These are phyloP conservation scores for Taphrina sp. DNA, from an alignment of 1,139 yeast species.

Conservation along the genomic window DNA sequence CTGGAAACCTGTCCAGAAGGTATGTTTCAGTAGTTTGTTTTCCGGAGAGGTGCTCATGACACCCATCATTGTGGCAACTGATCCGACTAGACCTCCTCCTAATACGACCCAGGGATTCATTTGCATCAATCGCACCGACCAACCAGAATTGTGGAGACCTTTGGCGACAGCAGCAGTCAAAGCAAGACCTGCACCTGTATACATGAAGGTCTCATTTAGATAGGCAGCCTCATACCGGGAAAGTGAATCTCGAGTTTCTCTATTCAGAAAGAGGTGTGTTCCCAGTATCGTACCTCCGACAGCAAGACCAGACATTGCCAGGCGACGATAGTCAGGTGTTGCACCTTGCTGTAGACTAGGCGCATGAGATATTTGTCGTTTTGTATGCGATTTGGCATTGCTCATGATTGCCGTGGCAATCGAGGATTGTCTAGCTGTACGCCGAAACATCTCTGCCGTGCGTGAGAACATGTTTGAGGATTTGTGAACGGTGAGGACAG, in stretches of 20 bases:
- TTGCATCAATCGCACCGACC: conserved; percentile 29
- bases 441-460: conserved; percentile 14
- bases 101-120: conserved; percentile 33
- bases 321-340: conserved; percentile 22
- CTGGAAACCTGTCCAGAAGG: conserved; percentile 31
- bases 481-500: too few relatives aligned
- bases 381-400: conserved; percentile 3
- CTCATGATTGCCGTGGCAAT: background rate
- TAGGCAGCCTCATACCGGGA: conserved; percentile 23
- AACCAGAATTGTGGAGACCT: conserved; percentile 31
- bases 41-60: conserved; percentile 26
- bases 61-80: conserved; percentile 32
- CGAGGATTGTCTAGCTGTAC: conserved; percentile 7
- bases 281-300: conserved; percentile 31
- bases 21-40: conserved; percentile 15
- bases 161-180: conserved; percentile 30
- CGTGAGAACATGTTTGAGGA: conserved; percentile 9
- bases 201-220: conserved; percentile 29
- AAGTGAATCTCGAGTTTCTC: conserved; percentile 29
- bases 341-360: conserved; percentile 22
- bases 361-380: conserved; percentile 4
- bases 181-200: conserved; percentile 32
- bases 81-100: conserved; percentile 28
- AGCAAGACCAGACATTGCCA: conserved; percentile 25
- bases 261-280: conserved; percentile 25